phyloP scores from a whole-genome alignment of 495 filamentous ascomycete genomes.

The Jackrogersella multiformis region DNA sequence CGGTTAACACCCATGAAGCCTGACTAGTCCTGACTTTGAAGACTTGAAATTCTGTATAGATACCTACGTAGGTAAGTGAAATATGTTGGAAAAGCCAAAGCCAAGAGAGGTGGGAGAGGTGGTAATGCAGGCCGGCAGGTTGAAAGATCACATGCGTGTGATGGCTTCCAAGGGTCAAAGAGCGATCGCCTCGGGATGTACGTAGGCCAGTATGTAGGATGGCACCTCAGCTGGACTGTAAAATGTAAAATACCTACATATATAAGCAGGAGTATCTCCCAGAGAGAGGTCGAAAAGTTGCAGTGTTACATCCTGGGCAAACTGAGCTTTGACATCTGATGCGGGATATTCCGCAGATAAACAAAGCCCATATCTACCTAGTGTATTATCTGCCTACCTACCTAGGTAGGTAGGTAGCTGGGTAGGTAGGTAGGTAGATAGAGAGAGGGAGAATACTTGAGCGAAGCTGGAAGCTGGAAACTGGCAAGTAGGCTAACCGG shows the following conservation, averaged over 20 bases:
- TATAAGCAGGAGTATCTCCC: background rate
- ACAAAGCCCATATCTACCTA: no score
- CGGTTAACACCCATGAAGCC: background rate
- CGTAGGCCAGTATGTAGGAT: background rate
- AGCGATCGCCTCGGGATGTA: conserved; percentile 7
- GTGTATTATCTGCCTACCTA: no score
- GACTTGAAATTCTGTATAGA: no score
- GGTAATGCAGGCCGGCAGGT: no score
- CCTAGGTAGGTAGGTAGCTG: no score
- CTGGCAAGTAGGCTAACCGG: background rate
- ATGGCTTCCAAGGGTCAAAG: background rate
- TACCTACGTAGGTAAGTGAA: no score
- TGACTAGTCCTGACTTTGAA: no score
- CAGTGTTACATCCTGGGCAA: background rate
- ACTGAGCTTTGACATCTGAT: conserved; percentile 19
- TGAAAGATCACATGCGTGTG: conserved; percentile 29
- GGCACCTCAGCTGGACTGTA: background rate
- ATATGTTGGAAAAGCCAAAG: background rate
- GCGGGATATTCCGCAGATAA: conserved; percentile 4
- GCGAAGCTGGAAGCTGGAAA: conserved; percentile 24
- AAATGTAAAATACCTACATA: background rate
- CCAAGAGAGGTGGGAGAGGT: conserved; percentile 10
- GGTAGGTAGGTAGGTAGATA: background rate
- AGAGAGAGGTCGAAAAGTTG: conserved; percentile 10
- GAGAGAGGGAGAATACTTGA: background rate